These are phyloP conservation scores for Thermomyces lanuginosus DNA, from an alignment of 2,329 filamentous ascomycete genomes.

Conservation along the genomic window DNA sequence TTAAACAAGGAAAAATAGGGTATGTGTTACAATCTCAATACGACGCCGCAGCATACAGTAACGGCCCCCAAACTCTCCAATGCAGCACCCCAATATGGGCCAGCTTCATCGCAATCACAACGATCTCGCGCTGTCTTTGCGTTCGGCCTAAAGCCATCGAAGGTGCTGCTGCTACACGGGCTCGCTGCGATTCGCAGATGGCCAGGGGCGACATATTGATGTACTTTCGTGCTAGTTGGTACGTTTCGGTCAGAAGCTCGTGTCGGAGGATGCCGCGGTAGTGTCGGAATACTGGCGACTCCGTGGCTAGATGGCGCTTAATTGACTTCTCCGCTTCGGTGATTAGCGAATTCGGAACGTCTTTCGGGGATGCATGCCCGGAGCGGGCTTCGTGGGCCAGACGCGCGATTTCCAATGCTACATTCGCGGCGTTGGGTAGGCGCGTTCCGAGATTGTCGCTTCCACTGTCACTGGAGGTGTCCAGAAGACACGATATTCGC, in stretches of 20 bases:
- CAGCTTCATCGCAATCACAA: conserved; percentile 49
- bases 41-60: conserved; percentile 44
- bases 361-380: conserved; percentile 12
- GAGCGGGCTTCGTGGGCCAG: conserved; percentile 20
- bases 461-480: too few relatives aligned
- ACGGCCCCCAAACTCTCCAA: conserved; percentile 71
- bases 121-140: conserved; percentile 11
- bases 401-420: conserved; percentile 29
- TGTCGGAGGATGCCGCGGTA: conserved; percentile 19
- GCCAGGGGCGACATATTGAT: conserved; percentile 26
- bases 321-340: conserved; percentile 18
- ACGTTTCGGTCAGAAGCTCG: conserved; percentile 18
- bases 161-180: conserved; percentile 10
- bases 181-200: conserved; percentile 28
- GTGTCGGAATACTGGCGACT: conserved; percentile 17
- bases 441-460: conserved; percentile 14
- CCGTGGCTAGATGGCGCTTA: conserved; percentile 19
- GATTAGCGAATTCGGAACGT: conserved; percentile 20
- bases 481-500: conserved; percentile 25
- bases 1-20: not conserved
- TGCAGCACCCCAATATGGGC: conserved; percentile 74
- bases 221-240: conserved; percentile 20
- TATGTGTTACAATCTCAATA: conserved; percentile 6
- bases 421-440: conserved; percentile 21
- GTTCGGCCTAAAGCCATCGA: conserved; percentile 8